These are phyloP conservation scores for Populus hybrid DNA, from an alignment of 441 rosid genomes.

Conservation along the genomic window DNA sequence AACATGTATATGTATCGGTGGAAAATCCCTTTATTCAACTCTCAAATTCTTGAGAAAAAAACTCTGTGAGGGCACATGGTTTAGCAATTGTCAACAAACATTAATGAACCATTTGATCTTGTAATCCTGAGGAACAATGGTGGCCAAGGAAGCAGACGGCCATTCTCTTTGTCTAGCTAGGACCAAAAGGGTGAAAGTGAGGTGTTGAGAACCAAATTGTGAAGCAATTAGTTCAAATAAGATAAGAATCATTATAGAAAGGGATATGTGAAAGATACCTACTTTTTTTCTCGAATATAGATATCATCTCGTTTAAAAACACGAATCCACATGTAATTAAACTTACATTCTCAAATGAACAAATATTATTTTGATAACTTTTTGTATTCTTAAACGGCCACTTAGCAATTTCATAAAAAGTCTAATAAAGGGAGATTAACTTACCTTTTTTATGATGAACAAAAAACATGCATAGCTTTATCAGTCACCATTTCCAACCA, in stretches of 20 bases:
- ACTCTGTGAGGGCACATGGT: too few relatives aligned
- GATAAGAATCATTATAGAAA: background rate
- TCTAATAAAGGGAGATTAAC: too few relatives aligned
- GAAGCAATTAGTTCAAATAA: background rate
- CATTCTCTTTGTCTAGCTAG: background rate
- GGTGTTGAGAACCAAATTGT: background rate
- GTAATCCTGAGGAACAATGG: background rate
- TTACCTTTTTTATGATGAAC: too few relatives aligned
- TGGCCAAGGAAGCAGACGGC: background rate
- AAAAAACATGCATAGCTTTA: background rate
- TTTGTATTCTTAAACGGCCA: background rate
- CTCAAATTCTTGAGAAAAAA: too few relatives aligned
- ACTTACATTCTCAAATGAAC: too few relatives aligned
- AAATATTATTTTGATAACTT: too few relatives aligned
- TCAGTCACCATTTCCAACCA: background rate
- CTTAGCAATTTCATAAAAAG: too few relatives aligned
- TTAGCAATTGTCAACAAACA: too few relatives aligned
- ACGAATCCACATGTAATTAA: rapidly evolving
- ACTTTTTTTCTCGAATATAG: rapidly evolving
- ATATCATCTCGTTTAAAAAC: too few relatives aligned
- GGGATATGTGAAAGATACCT: background rate
- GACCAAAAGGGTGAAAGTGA: background rate
- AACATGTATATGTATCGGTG: background rate
- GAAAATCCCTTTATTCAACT: background rate
- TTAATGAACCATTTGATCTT: background rate